A percentile compares a stretch with the other conserved stretches of the same genome.
These are phyloP conservation scores for Boehmeria nivea DNA, from an alignment of 306 rosid species.

Conservation along the genomic window DNA sequence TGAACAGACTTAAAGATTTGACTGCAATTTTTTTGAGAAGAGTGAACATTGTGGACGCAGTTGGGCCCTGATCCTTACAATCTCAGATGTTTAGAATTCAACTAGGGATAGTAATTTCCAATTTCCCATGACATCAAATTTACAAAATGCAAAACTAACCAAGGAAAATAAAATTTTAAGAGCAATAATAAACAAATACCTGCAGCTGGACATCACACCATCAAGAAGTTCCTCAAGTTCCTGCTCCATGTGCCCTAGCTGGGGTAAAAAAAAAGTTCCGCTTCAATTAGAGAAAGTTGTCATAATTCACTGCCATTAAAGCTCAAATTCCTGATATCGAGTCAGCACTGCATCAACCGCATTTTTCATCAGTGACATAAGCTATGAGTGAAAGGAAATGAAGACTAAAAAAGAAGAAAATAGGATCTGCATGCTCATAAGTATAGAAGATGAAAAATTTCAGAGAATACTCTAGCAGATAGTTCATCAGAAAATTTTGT, in stretches of 20 bases:
- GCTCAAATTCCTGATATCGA: not conserved
- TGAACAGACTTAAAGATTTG: not conserved
- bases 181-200: slow-evolving; percentile 34
- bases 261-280: slow-evolving; percentile 15
- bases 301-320: not conserved
- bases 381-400: not conserved
- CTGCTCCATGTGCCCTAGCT: slow-evolving; percentile 78
- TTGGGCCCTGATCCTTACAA: no score
- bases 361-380: no score
- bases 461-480: slow-evolving; percentile 47
- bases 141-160: not conserved
- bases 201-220: slow-evolving; percentile 49
- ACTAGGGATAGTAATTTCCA: not conserved
- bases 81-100: no score
- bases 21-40: no score
- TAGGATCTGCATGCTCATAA: slow-evolving; percentile 10
- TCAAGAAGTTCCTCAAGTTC: slow-evolving; percentile 71
- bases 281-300: slow-evolving; percentile 11
- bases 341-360: not conserved
- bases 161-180: not conserved
- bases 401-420: not conserved
- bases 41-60: no score
- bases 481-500: slow-evolving; percentile 50
- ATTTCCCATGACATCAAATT: not conserved
- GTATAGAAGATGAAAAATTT: slow-evolving; percentile 1